phyloP scores from a whole-genome alignment of 1,139 yeast species.

The Diutina scorzettiae region DNA sequence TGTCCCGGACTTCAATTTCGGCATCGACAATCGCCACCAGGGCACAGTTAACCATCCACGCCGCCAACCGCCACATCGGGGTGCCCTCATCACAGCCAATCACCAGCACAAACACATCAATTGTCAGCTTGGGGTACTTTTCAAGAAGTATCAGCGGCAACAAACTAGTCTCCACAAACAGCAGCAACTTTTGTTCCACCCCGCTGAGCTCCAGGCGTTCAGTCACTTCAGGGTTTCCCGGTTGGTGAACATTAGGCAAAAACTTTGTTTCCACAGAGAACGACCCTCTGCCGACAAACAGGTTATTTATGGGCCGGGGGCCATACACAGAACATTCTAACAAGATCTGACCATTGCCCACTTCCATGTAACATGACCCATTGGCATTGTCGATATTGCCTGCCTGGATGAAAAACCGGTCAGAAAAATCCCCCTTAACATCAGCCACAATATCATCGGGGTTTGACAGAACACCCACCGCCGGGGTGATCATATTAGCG shows the following conservation, averaged over 20 bases:
- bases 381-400: constrained; percentile 50
- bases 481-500: constrained; percentile 39
- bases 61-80: constrained; percentile 26
- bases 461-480: constrained; percentile 12
- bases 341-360: constrained; percentile 40
- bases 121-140: constrained; percentile 81
- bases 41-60: constrained; percentile 44
- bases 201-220: constrained; percentile 29
- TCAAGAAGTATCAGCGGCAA: constrained; percentile 52
- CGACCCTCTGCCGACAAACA: constrained; percentile 58
- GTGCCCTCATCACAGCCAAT: constrained; percentile 34
- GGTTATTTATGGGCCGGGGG: constrained; percentile 76
- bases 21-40: constrained; percentile 75
- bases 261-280: constrained; percentile 58
- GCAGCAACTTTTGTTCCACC: constrained; percentile 39
- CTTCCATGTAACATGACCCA: constrained; percentile 76
- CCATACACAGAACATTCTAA: constrained; percentile 70
- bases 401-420: constrained; percentile 8
- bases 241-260: constrained; percentile 36
- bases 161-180: constrained; percentile 47
- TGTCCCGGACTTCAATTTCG: constrained; percentile 65
- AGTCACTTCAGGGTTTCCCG: constrained; percentile 16
- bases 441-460: constrained; percentile 7
- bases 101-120: constrained; percentile 66
- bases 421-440: constrained; percentile 11